Evolutionary conservation across 2,329 filamentous ascomycete species (phyloP).

Genomic region (Penicillium thymicola): DNA sequence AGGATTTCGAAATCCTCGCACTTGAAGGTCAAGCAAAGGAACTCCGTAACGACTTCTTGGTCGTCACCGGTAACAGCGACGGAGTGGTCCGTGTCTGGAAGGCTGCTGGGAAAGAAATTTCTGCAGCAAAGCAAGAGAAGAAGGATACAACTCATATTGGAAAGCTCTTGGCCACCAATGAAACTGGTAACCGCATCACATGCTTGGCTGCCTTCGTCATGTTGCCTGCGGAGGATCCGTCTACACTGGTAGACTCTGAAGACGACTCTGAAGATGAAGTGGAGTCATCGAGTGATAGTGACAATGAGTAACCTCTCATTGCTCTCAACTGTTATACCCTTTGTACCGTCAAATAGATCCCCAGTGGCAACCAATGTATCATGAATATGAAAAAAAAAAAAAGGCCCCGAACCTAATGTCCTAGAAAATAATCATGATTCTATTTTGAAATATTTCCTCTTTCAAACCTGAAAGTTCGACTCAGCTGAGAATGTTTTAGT

Average conservation of each 20-base stretch:
- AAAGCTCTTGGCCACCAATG: constrained; percentile 69
- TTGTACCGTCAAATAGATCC: constrained; percentile 18
- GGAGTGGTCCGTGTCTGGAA: constrained; percentile 79
- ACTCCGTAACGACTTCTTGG: constrained; percentile 46
- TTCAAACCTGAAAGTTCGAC: background rate
- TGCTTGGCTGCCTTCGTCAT: constrained; percentile 85
- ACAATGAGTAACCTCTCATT: constrained; percentile 25
- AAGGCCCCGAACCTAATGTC: background rate
- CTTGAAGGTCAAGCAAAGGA: constrained; percentile 37
- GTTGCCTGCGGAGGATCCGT: constrained; percentile 56
- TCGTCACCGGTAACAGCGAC: constrained; percentile 79
- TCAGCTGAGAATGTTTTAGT: background rate
- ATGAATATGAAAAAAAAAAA: constrained; percentile 7
- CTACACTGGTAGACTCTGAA: constrained; percentile 60
- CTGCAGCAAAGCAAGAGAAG: constrained; percentile 12
- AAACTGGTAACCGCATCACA: constrained; percentile 84
- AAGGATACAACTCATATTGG: constrained; percentile 52
- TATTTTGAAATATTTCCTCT: background rate
- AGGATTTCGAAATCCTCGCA: constrained; percentile 74
- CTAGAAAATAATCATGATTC: background rate
- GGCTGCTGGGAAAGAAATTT: constrained; percentile 43
- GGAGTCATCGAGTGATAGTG: constrained; percentile 30
- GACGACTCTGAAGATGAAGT: constrained; percentile 40
- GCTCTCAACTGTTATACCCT: constrained; percentile 23
- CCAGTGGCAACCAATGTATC: constrained; percentile 13